Percentiles rank a stretch among this genome's conserved stretches.
Conservation (phyloP, 495 filamentous ascomycete genomes). For the Lepraria neglecta region DNA sequence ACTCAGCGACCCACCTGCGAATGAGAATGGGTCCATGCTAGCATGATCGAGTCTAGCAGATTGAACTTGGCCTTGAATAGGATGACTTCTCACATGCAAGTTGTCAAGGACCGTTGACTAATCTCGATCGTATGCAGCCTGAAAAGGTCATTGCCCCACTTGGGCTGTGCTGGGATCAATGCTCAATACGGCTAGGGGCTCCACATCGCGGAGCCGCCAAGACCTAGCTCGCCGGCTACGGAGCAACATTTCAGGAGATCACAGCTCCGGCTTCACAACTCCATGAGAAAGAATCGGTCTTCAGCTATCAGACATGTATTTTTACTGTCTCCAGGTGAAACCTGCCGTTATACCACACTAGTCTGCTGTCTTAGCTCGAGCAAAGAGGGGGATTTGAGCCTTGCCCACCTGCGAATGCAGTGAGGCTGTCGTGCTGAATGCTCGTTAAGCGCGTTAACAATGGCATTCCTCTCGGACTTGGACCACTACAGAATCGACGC, state of each 20-base stretch:
- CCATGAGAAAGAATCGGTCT: too few relatives aligned
- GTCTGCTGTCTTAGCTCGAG: neutral
- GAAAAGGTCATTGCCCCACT: neutral
- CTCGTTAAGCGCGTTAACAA: neutral
- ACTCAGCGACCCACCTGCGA: neutral
- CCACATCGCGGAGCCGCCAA: neutral
- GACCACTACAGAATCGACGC: conserved; percentile 2
- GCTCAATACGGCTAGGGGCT: conserved; percentile 5
- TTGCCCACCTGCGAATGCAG: too few relatives aligned
- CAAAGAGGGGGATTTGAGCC: neutral
- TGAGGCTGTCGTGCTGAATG: neutral
- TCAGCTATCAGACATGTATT: too few relatives aligned
- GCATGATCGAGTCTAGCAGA: neutral
- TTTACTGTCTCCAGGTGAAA: too few relatives aligned
- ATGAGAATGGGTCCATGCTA: conserved; percentile 5
- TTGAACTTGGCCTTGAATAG: neutral
- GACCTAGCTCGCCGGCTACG: neutral
- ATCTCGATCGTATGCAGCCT: neutral
- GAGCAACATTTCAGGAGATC: too few relatives aligned
- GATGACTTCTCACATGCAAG: neutral
- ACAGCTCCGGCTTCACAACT: too few relatives aligned
- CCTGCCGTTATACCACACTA: too few relatives aligned
- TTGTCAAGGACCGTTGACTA: neutral
- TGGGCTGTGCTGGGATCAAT: neutral
- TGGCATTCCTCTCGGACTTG: conserved; percentile 1